Base-by-base conservation (phyloP, 768 basidiomycete genomes). In the Russula abietina region DNA sequence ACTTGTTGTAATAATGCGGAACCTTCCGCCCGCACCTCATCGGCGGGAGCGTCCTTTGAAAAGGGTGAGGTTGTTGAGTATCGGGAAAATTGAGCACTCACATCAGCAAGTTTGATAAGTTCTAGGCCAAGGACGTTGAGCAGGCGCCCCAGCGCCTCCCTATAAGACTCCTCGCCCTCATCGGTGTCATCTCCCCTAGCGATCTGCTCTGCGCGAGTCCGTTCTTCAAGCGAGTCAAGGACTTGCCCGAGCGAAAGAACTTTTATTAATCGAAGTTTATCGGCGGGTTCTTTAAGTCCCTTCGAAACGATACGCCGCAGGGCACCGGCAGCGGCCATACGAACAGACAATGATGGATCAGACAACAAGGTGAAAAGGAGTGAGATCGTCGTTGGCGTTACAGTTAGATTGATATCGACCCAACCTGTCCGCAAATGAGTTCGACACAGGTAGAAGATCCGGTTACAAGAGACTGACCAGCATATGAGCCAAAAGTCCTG, bases 321-420 rank as follows among this genome's bases (percentile, higher is more conserved):
- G 2, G 93, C 83, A n/a, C 80, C 81, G 22, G 87, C 88, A 2
- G 95, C 86, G 1, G 93, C 88, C 33, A 94, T 76, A 33, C 93
- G 89, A 68, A 98, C 86, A 3, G 88, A 81, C 32, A 93, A 73
- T 12, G 87, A 86, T 0, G 83, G 75, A 70, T 94, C 89, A 17
- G 87, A 87, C 43, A 98, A 82, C 45, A 97, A 80, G 41, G 80
- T 83, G 72, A 95, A 93, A 49, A 97, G 80, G 39, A 98, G 77
- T 6, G 89, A 86, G 38, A 98, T 84, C 2, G 95, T 93, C 16
- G 82, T 83, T 14, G 90, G 91, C 1, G 95, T 98, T 62, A 99
- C 89, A 14, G 97, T 94, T 65, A 98, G 78, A 70, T 93, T 93
- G 68, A 99, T 95, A 71, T 99, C 97, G 68, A 98, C 89, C 97